Evolutionary conservation across 768 basidiomycete genomes (phyloP).

Genomic region (Plicaturopsis crispa): DNA sequence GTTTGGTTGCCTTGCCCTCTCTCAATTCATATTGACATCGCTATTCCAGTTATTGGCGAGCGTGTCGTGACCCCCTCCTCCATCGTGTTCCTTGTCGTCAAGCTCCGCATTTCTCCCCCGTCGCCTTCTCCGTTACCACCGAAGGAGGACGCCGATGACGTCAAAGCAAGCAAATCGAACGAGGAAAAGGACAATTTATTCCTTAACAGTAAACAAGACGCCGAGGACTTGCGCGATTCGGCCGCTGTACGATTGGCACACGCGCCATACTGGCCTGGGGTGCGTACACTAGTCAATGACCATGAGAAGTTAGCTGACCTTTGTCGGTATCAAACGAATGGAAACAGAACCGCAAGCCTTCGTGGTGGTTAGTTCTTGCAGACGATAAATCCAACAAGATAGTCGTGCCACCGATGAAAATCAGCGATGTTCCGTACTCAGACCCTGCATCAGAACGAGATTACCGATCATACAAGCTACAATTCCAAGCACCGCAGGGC

Average conservation of each 20-base stretch:
- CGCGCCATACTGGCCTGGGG: constrained; percentile 88
- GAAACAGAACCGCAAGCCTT: constrained; percentile 81
- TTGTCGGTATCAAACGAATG: no score
- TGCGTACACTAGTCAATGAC: constrained; percentile 25
- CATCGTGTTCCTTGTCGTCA: constrained; percentile 81
- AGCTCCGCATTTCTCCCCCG: constrained; percentile 62
- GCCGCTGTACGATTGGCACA: constrained; percentile 62
- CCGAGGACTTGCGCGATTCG: constrained; percentile 47
- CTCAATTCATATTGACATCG: constrained; percentile 4
- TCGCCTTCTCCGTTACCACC: constrained; percentile 18
- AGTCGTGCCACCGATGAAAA: constrained; percentile 80
- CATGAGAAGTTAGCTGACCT: neutral
- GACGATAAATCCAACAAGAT: constrained; percentile 81
- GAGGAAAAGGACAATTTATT: constrained; percentile 68
- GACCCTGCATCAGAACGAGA: constrained; percentile 41
- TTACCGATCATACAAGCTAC: constrained; percentile 81
- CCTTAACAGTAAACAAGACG: constrained; percentile 50
- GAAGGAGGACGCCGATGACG: constrained; percentile 38
- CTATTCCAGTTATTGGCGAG: constrained; percentile 75
- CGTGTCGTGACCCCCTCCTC: constrained; percentile 80
- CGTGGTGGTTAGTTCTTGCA: constrained; percentile 88
- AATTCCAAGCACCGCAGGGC: constrained; percentile 90
- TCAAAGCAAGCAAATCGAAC: constrained; percentile 38
- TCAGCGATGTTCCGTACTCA: constrained; percentile 70
- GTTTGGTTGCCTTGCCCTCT: neutral